Conservation (phyloP, 129 eudicot species). For the Glebionis coronaria region DNA sequence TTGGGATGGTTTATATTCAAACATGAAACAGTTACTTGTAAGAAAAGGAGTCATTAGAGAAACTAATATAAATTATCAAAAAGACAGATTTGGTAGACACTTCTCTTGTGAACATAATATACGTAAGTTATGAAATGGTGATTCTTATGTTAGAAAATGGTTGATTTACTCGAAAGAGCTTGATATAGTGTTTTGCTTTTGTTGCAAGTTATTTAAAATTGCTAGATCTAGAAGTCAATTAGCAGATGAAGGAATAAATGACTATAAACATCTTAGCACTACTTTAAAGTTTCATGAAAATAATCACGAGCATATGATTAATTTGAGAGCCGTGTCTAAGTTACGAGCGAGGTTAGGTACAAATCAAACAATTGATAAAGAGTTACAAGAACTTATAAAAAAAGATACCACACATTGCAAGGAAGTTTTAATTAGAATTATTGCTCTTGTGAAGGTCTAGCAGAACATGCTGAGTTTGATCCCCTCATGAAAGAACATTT, state of each 20-base stretch:
- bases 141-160: not conserved
- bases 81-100: no score
- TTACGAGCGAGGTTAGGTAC: constrained; percentile 5
- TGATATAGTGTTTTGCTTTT: not conserved
- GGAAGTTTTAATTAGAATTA: constrained; percentile 6
- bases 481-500: constrained; percentile 13
- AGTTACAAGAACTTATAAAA: not conserved
- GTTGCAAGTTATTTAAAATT: not conserved
- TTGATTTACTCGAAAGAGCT: not conserved
- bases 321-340: constrained; percentile 16
- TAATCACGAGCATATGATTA: constrained; percentile 9
- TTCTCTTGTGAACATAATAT: not conserved
- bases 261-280: not conserved
- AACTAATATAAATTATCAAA: no score
- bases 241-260: not conserved
- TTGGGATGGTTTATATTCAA: no score
- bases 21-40: no score
- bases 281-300: constrained; percentile 8
- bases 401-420: constrained; percentile 17
- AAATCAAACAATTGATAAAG: constrained; percentile 24
- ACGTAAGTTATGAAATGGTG: not conserved
- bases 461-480: constrained; percentile 13
- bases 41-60: no score
- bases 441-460: constrained; percentile 20
- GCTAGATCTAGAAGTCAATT: not conserved